A percentile compares a stretch with the other conserved stretches of the same genome.
These are phyloP conservation scores for Ammopiptanthus mongolicus DNA, from an alignment of 306 rosid species.

Conservation along the genomic window DNA sequence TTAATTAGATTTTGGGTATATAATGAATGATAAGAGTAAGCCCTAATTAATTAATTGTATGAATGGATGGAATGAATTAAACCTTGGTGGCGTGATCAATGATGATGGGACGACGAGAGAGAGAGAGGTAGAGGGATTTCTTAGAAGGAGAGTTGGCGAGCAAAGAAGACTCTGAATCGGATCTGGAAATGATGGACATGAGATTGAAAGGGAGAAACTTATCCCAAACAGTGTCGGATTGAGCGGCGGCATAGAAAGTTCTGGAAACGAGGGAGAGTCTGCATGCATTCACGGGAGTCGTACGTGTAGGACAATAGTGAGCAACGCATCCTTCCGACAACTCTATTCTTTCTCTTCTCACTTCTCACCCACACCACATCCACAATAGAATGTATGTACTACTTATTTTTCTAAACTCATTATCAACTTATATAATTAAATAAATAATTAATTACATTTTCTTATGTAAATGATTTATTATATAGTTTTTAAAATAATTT, in stretches of 20 bases:
- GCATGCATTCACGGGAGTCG: neutral
- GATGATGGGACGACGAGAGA: conserved; percentile 9
- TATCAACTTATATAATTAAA: too few relatives aligned
- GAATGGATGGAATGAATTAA: too few relatives aligned
- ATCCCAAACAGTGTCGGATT: neutral
- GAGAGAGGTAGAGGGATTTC: conserved; percentile 18
- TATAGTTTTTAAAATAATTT: too few relatives aligned
- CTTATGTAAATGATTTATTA: too few relatives aligned
- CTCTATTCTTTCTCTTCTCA: neutral
- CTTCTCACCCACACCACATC: too few relatives aligned
- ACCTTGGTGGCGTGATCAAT: conserved; percentile 15
- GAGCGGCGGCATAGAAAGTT: neutral
- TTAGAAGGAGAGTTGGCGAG: neutral
- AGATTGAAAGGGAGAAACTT: conserved; percentile 9
- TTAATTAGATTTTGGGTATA: too few relatives aligned
- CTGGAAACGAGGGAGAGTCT: conserved; percentile 3
- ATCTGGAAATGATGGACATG: neutral
- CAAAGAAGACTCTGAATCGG: neutral
- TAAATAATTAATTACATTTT: too few relatives aligned
- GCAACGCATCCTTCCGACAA: conserved; percentile 27
- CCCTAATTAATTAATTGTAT: too few relatives aligned
- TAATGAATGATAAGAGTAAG: too few relatives aligned
- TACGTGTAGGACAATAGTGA: neutral
- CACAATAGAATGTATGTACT: too few relatives aligned
- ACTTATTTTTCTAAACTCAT: too few relatives aligned